These are phyloP conservation scores for Ulvella scutata DNA, from an alignment of 139 green algal genomes.

Conservation along the genomic window DNA sequence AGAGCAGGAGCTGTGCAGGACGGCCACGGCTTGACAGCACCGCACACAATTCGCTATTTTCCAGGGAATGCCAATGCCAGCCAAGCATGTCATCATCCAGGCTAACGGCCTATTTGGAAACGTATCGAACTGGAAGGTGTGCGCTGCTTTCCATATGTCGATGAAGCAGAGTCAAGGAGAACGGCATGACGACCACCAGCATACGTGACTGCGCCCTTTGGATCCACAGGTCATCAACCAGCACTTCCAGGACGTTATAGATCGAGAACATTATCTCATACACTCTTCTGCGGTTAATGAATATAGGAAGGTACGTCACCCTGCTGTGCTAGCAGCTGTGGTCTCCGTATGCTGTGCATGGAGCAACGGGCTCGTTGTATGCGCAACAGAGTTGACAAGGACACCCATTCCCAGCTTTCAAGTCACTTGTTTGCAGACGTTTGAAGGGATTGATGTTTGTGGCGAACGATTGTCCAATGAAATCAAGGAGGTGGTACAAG, in stretches of 20 bases:
- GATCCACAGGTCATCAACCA: slow-evolving; percentile 20
- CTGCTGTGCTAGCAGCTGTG: too few relatives aligned
- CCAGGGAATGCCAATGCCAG: too few relatives aligned
- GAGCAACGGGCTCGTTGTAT: neutral
- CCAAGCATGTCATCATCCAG: slow-evolving; percentile 40
- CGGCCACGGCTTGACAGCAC: too few relatives aligned
- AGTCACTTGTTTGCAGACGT: slow-evolving; percentile 28
- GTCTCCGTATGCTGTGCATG: too few relatives aligned
- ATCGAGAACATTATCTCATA: slow-evolving; percentile 13
- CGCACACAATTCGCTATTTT: too few relatives aligned
- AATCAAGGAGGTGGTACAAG: slow-evolving; percentile 24
- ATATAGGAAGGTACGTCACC: neutral
- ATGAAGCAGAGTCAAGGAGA: too few relatives aligned
- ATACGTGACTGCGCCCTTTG: too few relatives aligned
- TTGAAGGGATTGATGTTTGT: slow-evolving; percentile 67
- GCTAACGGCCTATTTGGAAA: slow-evolving; percentile 57
- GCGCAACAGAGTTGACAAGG: neutral
- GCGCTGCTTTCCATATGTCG: too few relatives aligned
- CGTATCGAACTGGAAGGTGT: slow-evolving; percentile 45
- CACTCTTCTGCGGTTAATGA: slow-evolving; percentile 24
- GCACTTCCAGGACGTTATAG: slow-evolving; percentile 22
- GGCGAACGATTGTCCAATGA: slow-evolving; percentile 54
- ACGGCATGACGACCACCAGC: too few relatives aligned
- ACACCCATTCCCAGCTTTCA: neutral
- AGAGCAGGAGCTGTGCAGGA: too few relatives aligned